Evolutionary conservation across 108 stramenopile genomes (phyloP).

Genomic region (Stephanodiscus minutulus): DNA sequence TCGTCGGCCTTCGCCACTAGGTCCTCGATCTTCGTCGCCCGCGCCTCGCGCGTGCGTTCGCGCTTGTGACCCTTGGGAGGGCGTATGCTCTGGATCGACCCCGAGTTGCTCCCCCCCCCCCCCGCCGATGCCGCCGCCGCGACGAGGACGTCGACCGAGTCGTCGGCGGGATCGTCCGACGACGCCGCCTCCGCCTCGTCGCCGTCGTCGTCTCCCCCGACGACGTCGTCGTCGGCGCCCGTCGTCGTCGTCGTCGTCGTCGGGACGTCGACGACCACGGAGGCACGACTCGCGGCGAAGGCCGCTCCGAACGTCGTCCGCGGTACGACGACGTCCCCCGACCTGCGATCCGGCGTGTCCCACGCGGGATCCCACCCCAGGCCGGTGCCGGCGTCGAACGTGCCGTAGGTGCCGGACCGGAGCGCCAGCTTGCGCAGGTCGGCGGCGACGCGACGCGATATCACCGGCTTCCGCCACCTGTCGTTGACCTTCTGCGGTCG

Average conservation of each 20-base stretch:
- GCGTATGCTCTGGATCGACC: conserved; percentile 47
- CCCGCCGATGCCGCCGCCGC: neutral
- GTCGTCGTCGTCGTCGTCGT: neutral
- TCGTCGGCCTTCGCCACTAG: conserved; percentile 58
- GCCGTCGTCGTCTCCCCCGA: neutral
- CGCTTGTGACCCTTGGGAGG: conserved; percentile 68
- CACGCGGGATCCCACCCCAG: conserved; percentile 80
- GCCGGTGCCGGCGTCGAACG: conserved; percentile 62
- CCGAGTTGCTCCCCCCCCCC: conserved; percentile 19
- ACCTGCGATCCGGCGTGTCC: conserved; percentile 50
- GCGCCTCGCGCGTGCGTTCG: conserved; percentile 66
- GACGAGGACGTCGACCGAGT: neutral
- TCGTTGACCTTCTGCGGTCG: conserved; percentile 61
- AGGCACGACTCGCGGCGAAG: too few species aligned
- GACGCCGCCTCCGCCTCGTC: neutral
- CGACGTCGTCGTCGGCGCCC: neutral
- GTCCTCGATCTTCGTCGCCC: conserved; percentile 74
- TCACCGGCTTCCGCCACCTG: conserved; percentile 64
- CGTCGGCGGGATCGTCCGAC: too few species aligned
- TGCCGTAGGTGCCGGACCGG: conserved; percentile 69
- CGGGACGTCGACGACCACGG: too few species aligned
- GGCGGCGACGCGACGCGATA: conserved; percentile 70
- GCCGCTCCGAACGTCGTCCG: too few species aligned
- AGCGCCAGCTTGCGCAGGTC: conserved; percentile 74
- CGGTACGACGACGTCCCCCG: neutral